phyloP scores from a whole-genome alignment of 495 filamentous ascomycete species.

The Neurospora tetrasperma region DNA sequence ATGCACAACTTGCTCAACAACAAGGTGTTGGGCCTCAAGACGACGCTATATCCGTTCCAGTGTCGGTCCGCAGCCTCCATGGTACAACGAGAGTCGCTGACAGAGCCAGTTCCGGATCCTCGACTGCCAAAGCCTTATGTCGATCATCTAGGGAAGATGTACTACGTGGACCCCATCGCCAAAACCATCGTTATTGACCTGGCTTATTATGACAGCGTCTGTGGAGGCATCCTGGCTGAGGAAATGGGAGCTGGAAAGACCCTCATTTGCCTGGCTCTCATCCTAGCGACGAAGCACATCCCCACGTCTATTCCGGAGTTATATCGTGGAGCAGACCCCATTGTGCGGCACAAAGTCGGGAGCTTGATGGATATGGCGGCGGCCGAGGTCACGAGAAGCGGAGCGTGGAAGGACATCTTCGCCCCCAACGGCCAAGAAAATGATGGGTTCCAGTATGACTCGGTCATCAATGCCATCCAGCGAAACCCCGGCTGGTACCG shows the following conservation, averaged over 20 bases:
- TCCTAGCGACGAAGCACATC: slow-evolving; percentile 69
- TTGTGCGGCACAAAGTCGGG: slow-evolving; percentile 13
- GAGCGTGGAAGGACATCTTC: slow-evolving; percentile 57
- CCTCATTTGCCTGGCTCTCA: slow-evolving; percentile 71
- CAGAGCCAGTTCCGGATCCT: slow-evolving; percentile 59
- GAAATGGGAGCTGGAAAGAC: slow-evolving; percentile 77
- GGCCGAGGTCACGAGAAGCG: slow-evolving; percentile 50
- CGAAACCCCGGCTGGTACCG: slow-evolving; percentile 43
- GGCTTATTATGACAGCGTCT: slow-evolving; percentile 59
- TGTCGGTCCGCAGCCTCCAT: slow-evolving; percentile 73
- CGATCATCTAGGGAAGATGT: slow-evolving; percentile 52
- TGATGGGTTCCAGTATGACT: slow-evolving; percentile 29
- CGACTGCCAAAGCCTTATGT: slow-evolving; percentile 43
- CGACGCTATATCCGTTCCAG: slow-evolving; percentile 68
- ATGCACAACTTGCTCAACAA: slow-evolving; percentile 53
- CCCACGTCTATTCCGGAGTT: slow-evolving; percentile 50
- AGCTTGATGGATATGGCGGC: slow-evolving; percentile 56
- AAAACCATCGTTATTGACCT: slow-evolving; percentile 51
- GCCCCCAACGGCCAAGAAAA: slow-evolving; percentile 10
- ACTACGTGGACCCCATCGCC: slow-evolving; percentile 63
- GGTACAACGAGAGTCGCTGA: slow-evolving; percentile 69
- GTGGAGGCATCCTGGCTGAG: slow-evolving; percentile 69
- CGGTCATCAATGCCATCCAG: slow-evolving; percentile 47
- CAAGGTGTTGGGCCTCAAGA: slow-evolving; percentile 51
- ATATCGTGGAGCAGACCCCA: slow-evolving; percentile 2